Evolutionary conservation across 2,329 filamentous ascomycete species (phyloP).

Genomic region (Cercospora sp.): DNA sequence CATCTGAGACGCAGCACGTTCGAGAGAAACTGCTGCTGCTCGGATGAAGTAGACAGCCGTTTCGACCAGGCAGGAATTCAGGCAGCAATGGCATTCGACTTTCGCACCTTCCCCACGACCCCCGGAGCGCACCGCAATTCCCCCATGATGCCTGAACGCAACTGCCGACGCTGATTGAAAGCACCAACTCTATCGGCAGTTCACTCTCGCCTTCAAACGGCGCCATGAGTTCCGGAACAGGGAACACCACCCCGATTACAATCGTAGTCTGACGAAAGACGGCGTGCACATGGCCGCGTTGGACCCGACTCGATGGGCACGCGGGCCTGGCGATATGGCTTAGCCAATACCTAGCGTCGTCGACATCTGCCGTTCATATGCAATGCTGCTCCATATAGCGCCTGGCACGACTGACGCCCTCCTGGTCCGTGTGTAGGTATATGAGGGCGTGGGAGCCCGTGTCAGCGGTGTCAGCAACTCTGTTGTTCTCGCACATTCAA

Average conservation of each 20-base stretch:
- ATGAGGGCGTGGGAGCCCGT: neutral
- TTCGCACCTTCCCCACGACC: neutral
- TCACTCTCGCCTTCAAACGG: neutral
- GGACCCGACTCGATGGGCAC: neutral
- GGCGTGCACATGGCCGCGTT: neutral
- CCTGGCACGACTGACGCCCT: neutral
- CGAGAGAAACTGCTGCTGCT: neutral
- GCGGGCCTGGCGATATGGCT: neutral
- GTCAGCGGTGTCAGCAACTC: neutral
- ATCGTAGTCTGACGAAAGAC: neutral
- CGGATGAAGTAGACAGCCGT: neutral
- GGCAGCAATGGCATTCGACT: neutral
- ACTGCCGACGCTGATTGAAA: neutral
- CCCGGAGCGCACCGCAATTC: neutral
- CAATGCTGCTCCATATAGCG: neutral
- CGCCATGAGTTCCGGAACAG: neutral
- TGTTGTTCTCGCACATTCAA: slow-evolving; percentile 17
- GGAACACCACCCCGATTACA: neutral
- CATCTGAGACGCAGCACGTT: neutral
- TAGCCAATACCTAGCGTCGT: no score
- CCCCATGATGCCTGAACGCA: neutral
- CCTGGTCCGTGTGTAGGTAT: neutral
- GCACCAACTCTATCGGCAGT: neutral
- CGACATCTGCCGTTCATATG: slow-evolving; percentile 1
- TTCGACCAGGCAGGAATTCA: neutral